phyloP scores from a whole-genome alignment of 495 filamentous ascomycete species.

The Neurospora hispaniola region DNA sequence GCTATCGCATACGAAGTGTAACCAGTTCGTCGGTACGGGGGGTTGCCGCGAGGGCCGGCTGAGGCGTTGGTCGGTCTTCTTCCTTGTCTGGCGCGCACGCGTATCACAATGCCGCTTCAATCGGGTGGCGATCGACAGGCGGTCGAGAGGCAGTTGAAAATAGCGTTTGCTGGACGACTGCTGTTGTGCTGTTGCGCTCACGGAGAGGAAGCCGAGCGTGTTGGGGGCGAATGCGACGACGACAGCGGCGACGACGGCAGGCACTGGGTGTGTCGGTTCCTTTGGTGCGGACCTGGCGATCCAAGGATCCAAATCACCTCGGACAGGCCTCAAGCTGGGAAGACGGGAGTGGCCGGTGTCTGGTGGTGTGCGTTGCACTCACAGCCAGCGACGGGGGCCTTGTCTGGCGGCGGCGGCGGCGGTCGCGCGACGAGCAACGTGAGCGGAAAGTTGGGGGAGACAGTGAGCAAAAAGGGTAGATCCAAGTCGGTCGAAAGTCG shows the following conservation, averaged over 20 bases:
- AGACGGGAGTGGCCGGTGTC: neutral
- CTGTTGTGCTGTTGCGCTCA: neutral
- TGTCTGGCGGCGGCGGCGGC: neutral
- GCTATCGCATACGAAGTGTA: constrained; percentile 36
- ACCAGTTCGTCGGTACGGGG: neutral
- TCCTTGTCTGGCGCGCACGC: constrained; percentile 4
- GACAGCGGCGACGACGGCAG: constrained; percentile 1
- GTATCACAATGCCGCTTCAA: constrained; percentile 6
- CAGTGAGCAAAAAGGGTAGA: neutral
- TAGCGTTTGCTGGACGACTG: neutral
- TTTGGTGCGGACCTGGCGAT: neutral
- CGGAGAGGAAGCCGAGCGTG: neutral
- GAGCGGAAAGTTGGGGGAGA: neutral
- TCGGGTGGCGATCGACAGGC: constrained; percentile 6
- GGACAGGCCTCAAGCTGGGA: neutral
- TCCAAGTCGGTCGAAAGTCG: neutral
- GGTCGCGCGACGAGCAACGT: neutral
- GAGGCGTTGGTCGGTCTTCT: neutral
- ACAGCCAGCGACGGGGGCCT: neutral
- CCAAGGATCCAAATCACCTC: neutral
- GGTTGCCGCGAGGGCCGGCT: constrained; percentile 1
- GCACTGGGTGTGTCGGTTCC: neutral
- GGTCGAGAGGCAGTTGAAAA: constrained; percentile 1
- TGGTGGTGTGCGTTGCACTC: neutral
- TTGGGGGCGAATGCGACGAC: constrained; percentile 4